A percentile compares a stretch with the other conserved stretches of the same genome.
phyloP scores from a whole-genome alignment of 192 early-diverging fungal species.

The Podila clonocystis region DNA sequence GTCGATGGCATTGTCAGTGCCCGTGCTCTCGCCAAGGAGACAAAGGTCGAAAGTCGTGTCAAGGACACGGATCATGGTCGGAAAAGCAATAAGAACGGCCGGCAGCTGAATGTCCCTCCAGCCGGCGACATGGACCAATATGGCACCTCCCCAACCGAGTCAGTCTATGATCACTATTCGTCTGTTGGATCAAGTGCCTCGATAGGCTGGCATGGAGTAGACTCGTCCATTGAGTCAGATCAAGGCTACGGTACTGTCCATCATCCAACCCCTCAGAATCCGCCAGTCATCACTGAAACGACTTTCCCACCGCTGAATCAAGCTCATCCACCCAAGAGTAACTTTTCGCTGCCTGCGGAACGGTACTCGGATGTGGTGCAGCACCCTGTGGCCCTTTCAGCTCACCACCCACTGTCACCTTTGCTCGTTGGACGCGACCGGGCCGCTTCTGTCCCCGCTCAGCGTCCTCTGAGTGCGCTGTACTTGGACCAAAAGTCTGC shows the following conservation, averaged over 20 bases:
- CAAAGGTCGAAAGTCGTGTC: neutral
- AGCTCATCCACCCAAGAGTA: neutral
- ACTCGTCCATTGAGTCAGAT: slow-evolving; percentile 38
- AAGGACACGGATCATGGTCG: slow-evolving; percentile 3
- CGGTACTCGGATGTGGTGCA: slow-evolving; percentile 2
- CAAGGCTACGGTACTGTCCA: slow-evolving; percentile 48
- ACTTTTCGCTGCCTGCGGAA: neutral
- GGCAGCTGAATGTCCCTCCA: slow-evolving; percentile 31
- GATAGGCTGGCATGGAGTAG: slow-evolving; percentile 12
- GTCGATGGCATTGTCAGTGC: slow-evolving; percentile 24
- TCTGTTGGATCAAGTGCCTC: slow-evolving; percentile 38
- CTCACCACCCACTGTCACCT: slow-evolving; percentile 27
- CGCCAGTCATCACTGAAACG: slow-evolving; percentile 32
- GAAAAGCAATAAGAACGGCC: slow-evolving; percentile 9
- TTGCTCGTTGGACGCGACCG: slow-evolving; percentile 4
- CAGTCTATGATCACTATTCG: slow-evolving; percentile 38
- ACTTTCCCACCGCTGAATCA: slow-evolving; percentile 40
- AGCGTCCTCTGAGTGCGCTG: neutral
- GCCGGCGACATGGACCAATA: slow-evolving; percentile 38
- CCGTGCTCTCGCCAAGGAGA: slow-evolving; percentile 3
- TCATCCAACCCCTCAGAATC: slow-evolving; percentile 24
- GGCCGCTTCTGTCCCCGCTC: slow-evolving; percentile 5
- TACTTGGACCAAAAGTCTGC: neutral
- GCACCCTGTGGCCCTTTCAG: neutral
- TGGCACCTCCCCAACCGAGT: slow-evolving; percentile 37